Evolutionary conservation across 2,329 filamentous ascomycete species (phyloP), one percentile per base, ranked within the genome.

Genomic region (Microdochium bolleyi): DNA sequence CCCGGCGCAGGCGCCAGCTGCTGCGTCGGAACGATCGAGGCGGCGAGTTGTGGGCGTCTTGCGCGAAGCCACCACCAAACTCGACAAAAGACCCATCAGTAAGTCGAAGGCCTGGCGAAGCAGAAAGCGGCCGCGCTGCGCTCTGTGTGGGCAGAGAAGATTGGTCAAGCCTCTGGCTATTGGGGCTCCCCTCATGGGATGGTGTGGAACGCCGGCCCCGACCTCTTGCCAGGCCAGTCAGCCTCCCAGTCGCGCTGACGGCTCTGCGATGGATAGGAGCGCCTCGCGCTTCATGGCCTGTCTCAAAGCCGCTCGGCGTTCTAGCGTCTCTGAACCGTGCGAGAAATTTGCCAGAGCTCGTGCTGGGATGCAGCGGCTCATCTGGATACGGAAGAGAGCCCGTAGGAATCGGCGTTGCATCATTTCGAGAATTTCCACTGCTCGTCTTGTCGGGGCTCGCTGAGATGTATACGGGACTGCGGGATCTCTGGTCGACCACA

Each of bases 401-500:
- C 7, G 37, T 44, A 14, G 4, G 37, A n/a, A 16, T 22, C 14
- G 37, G 7, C 24, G 14, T 49, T n/a, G 21, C 16, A 22, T 30
- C 53, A 37, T 21, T 46, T 10, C 3, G 48, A 38, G 9, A 51
- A 41, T 8, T 16, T 46, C 16, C 61, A 55, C 27, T 53, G 52
- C 32, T 61, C 57, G 25, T 60, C 61, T 58, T 62, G 67, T 1
- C 56, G 57, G 27, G 55, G 57, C 46, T 66, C 68, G 51, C 62
- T 65, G 2, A 64, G 27, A 5, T 30, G 11, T 30, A 11, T 11
- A 5, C 11, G 5, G 27, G 27, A 30, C 19, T 46, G 10, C 16
- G 9, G 3, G 2, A 11, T 22, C 19, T 19, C 3, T 7, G 41
- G 22, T 19, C 66, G 13, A 37, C 50, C 48, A n/a, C 22, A 4